phyloP scores from a whole-genome alignment of 2,329 filamentous ascomycete genomes.

The Fusarium multiceps region DNA sequence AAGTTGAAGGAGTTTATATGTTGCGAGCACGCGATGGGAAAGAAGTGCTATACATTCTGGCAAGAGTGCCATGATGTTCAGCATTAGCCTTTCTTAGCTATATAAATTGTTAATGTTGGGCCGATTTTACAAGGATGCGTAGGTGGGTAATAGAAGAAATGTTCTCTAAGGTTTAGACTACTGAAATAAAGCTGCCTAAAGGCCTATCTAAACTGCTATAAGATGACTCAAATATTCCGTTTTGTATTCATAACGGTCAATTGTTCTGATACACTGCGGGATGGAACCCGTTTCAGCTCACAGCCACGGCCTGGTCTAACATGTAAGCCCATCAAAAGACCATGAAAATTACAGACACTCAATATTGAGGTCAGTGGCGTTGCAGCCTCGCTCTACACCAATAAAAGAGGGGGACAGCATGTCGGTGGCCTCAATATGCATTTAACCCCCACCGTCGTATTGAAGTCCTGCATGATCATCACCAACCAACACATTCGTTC shows the following conservation, averaged over 20 bases:
- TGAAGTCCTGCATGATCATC: neutral
- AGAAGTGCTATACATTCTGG: neutral
- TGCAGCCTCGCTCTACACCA: neutral
- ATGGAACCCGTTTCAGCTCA: neutral
- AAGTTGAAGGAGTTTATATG: neutral
- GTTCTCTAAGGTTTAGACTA: too few relatives aligned
- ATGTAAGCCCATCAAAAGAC: fast-evolving
- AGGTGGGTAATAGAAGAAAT: too few relatives aligned
- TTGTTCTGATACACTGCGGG: too few relatives aligned
- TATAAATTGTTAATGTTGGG: neutral
- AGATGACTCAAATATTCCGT: too few relatives aligned
- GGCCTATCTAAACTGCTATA: too few relatives aligned
- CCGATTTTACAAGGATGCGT: neutral
- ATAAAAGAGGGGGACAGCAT: fast-evolving
- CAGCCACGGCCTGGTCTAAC: fast-evolving
- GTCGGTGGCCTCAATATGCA: neutral
- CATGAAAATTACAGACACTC: neutral
- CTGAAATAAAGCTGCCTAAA: too few relatives aligned
- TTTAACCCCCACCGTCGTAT: neutral
- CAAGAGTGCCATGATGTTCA: neutral
- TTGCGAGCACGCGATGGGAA: neutral
- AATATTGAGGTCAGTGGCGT: neutral
- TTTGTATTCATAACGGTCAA: too few relatives aligned
- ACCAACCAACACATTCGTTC: fast-evolving
- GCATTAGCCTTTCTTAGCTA: neutral